A percentile compares a stretch with the other conserved stretches of the same genome.
phyloP scores from a whole-genome alignment of 208 protist genomes.

The Acanthamoeba divionensis region DNA sequence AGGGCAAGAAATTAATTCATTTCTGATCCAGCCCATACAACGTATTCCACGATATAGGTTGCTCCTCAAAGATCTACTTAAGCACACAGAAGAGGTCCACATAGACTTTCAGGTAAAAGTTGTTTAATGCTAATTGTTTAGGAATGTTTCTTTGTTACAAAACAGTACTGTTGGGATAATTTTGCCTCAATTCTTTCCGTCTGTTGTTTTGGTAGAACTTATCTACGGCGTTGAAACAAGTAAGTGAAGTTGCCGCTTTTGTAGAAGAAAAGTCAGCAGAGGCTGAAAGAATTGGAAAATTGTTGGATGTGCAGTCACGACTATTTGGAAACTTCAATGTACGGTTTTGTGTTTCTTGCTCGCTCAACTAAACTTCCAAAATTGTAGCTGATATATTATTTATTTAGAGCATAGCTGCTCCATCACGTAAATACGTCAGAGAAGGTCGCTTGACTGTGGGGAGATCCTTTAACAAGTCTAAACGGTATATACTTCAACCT shows the following conservation, averaged over 20 bases:
- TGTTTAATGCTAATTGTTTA: no score
- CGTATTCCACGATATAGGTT: conserved; percentile 49
- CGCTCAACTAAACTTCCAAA: background rate
- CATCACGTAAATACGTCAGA: conserved; percentile 10
- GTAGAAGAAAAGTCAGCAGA: conserved; percentile 12
- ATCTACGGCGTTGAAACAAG: background rate
- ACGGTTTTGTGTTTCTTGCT: background rate
- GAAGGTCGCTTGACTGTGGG: background rate
- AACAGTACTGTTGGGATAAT: background rate
- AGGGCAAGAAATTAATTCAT: background rate
- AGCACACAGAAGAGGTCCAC: conserved; percentile 39
- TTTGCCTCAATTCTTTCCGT: background rate
- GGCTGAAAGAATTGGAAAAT: conserved; percentile 23
- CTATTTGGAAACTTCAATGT: conserved; percentile 9
- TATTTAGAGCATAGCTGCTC: background rate
- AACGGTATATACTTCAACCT: no score
- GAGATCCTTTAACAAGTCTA: no score
- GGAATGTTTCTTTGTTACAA: no score
- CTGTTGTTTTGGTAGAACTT: background rate
- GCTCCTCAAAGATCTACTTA: conserved; percentile 47
- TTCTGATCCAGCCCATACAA: conserved; percentile 46
- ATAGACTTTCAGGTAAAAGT: background rate
- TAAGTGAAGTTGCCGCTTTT: conserved; percentile 30
- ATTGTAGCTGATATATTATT: background rate
- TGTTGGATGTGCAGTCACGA: background rate